phyloP scores from a whole-genome alignment of 1,284 basidiomycete genomes.

The Pyrrhoderma lamaoense region DNA sequence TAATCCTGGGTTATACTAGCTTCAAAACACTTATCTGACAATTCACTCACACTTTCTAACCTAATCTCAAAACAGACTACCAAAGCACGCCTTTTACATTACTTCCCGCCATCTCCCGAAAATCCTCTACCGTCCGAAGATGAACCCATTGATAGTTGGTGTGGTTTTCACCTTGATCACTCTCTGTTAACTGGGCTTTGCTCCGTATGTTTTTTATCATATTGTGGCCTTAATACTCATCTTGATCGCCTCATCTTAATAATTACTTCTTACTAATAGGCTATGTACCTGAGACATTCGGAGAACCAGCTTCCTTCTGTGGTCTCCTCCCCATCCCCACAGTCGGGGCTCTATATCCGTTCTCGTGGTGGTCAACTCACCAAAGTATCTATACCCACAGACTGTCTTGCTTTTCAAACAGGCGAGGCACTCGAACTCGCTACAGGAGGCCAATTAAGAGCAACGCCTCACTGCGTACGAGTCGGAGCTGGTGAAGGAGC shows the following conservation, averaged over 20 bases:
- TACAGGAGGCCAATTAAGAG: constrained; percentile 66
- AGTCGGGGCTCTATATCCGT: constrained; percentile 84
- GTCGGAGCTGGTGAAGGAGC: constrained; percentile 38
- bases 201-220: constrained; percentile 38
- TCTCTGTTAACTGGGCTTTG: constrained; percentile 86
- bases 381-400: constrained; percentile 76
- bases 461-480: constrained; percentile 88
- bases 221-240: neutral
- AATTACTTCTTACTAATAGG: too few relatives aligned
- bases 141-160: constrained; percentile 73
- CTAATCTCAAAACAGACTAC: constrained; percentile 61
- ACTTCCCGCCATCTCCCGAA: constrained; percentile 63
- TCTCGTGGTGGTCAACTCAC: constrained; percentile 68
- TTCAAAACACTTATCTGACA: constrained; percentile 54
- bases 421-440: constrained; percentile 88
- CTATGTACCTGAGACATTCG: constrained; percentile 64
- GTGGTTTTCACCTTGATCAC: constrained; percentile 80
- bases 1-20: constrained; percentile 33
- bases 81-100: constrained; percentile 86
- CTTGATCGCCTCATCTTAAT: constrained; percentile 29
- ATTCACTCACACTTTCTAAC: constrained; percentile 52
- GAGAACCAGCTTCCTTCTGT: constrained; percentile 35
- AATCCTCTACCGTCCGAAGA: constrained; percentile 36
- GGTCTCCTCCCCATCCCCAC: constrained; percentile 60
- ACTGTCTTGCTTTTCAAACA: constrained; percentile 86